Evolutionary conservation across 225 moss, liverwort and hornwort genomes (phyloP), one percentile per base, ranked within the genome.

Genomic region (Climacium dendroides): DNA sequence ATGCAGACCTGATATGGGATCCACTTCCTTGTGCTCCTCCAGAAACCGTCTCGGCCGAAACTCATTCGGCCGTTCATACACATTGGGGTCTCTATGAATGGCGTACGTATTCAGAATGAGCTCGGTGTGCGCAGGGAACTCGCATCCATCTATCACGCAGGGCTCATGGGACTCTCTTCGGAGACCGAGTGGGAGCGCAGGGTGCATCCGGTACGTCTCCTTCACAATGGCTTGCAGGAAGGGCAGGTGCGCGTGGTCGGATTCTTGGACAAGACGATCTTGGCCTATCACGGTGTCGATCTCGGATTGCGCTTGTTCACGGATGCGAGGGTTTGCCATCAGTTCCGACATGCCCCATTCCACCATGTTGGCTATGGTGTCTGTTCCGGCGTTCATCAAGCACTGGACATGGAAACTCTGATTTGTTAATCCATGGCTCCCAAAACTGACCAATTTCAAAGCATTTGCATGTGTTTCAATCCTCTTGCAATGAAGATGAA

Each of bases 211-310:
- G 74, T 90, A 90, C 2, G 69, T 87, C 86, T 96, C 96, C 80
- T 96, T 96, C 48, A 96, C 85, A 29, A 96, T 47, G 72, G 92
- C 90, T 55, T 88, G 85, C 17, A 96, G 74, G 74, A 92, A 95
- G 8, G 83, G 82, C 32, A 95, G 86, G 8, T 91, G 87, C 15
- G 86, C 39, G 34, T 93, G 35, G 87, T 95, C 94, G 32, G 88
- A 89, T 86, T 96, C 96, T 29, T 93, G 82, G 45, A 94, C 95
- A 3, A 93, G 73, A 29, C 94, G 90, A 5, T 90, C 87, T 83
- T 86, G 85, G 41, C 86, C 90, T 30, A 92, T 87, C 25, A 92
- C 72, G 23, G 83, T 30, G 50, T 87, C 89, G 24, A 92, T 78
- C 83, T 90, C 91, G 17, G 78, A 82, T 74, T 75, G 90, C 47